phyloP scores from a whole-genome alignment of 345 rosid species.

The Psidium guajava region DNA sequence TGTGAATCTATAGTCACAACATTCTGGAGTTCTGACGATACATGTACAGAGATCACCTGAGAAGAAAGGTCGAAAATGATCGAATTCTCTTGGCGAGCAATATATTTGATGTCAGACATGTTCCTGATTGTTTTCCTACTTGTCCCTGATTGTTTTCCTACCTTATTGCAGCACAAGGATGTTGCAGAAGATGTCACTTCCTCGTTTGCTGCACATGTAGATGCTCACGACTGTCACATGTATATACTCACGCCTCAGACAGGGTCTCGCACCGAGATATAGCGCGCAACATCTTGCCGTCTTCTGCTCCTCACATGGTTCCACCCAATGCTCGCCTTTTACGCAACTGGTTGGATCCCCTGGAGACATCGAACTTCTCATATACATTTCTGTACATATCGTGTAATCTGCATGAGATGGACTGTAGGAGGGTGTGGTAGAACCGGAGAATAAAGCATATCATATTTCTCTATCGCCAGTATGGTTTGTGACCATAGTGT shows the following conservation, averaged over 20 bases:
- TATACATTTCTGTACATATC: neutral
- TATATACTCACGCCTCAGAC: conserved; percentile 51
- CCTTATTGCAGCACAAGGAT: conserved; percentile 44
- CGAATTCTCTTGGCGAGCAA: neutral
- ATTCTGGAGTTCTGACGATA: neutral
- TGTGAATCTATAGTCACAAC: neutral
- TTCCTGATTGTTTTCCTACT: neutral
- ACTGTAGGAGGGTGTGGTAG: neutral
- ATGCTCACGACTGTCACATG: conserved; percentile 57
- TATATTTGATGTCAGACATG: neutral
- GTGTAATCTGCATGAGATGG: neutral
- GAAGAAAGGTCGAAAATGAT: neutral
- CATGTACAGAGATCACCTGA: neutral
- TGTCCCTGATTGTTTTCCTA: neutral
- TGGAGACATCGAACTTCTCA: neutral
- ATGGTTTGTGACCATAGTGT: neutral
- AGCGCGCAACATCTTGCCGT: neutral
- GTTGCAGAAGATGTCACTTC: conserved; percentile 30
- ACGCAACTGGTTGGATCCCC: neutral
- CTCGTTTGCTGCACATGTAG: conserved; percentile 52
- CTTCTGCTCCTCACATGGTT: neutral
- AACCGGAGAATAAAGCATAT: neutral
- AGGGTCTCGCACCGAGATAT: conserved; percentile 21
- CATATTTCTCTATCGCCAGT: neutral
- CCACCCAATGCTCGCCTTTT: neutral